Conservation (phyloP, 2,329 filamentous ascomycete genomes). For the Pestalotiopsis sp. region DNA sequence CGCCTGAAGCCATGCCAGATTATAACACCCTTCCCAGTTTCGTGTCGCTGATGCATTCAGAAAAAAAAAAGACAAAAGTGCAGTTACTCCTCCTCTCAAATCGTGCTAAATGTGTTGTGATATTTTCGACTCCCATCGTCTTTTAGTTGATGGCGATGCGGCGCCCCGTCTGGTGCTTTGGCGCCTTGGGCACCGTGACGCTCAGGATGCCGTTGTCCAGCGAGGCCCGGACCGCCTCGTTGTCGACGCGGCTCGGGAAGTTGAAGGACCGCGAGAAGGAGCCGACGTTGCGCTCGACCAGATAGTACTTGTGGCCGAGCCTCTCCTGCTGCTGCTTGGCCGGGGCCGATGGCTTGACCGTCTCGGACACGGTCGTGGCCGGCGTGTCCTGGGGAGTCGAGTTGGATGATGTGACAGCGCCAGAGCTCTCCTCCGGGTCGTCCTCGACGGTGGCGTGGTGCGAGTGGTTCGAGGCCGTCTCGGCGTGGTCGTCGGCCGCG, state of each 20-base stretch:
- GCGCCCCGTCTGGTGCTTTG: constrained; percentile 53
- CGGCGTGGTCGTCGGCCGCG: constrained; percentile 12
- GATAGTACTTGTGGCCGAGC: constrained; percentile 52
- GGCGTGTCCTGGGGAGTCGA: constrained; percentile 19
- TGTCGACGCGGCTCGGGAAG: constrained; percentile 66
- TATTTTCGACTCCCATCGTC: background rate
- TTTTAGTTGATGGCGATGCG: constrained; percentile 54
- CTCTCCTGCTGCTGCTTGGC: constrained; percentile 17
- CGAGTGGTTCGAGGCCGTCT: constrained; percentile 21
- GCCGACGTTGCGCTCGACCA: constrained; percentile 61
- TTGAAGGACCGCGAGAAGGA: constrained; percentile 70
- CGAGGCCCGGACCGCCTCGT: constrained; percentile 60
- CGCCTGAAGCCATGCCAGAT: background rate
- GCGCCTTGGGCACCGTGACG: constrained; percentile 67
- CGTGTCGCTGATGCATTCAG: background rate
- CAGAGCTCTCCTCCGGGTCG: constrained; percentile 40
- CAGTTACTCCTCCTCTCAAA: background rate
- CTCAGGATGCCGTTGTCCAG: constrained; percentile 68
- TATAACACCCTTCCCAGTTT: background rate
- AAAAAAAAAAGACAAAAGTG: background rate
- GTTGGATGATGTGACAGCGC: constrained; percentile 20
- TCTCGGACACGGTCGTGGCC: constrained; percentile 32
- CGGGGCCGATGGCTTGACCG: constrained; percentile 29
- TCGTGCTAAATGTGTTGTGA: background rate
- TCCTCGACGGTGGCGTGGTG: constrained; percentile 70